Conservation (phyloP, 768 basidiomycete species). For the Serendipita indica region DNA sequence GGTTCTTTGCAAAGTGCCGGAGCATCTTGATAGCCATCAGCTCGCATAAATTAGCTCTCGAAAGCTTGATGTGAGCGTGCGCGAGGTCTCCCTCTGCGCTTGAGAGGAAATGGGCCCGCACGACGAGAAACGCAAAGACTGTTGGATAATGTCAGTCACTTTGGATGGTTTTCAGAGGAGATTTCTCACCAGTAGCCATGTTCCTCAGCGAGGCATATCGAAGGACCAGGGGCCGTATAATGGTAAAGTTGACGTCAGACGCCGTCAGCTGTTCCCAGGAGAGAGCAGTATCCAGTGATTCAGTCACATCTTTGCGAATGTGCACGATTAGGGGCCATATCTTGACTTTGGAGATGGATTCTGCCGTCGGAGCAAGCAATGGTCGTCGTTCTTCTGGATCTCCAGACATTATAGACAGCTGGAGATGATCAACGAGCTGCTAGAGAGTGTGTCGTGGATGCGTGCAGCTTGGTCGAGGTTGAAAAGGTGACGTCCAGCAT, state of each 20-base stretch:
- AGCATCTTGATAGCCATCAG: slow-evolving; percentile 80
- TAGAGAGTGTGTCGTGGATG: too few species aligned
- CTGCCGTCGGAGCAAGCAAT: neutral
- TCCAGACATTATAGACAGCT: too few species aligned
- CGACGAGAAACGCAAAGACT: slow-evolving; percentile 64
- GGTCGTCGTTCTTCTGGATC: neutral
- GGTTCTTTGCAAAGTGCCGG: slow-evolving; percentile 52
- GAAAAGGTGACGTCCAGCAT: too few species aligned
- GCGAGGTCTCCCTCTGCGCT: slow-evolving; percentile 58
- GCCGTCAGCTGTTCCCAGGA: slow-evolving; percentile 45
- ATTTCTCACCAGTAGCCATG: slow-evolving; percentile 31
- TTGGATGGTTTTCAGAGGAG: neutral
- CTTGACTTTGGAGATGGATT: neutral
- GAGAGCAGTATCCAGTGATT: neutral
- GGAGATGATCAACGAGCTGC: too few species aligned
- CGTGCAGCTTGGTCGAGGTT: too few species aligned
- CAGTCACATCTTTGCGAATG: neutral
- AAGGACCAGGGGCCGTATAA: slow-evolving; percentile 60
- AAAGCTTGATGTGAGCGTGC: slow-evolving; percentile 53
- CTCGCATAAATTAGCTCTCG: slow-evolving; percentile 70
- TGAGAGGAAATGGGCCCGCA: slow-evolving; percentile 61
- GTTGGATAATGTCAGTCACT: slow-evolving; percentile 15
- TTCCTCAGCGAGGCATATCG: slow-evolving; percentile 69
- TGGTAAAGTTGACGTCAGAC: slow-evolving; percentile 65
- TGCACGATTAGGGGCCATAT: slow-evolving; percentile 1